Percentiles rank a stretch among this genome's conserved stretches.
Evolutionary conservation across 2,329 filamentous ascomycete genomes (phyloP).

Genomic region (Lachnellula occidentalis): DNA sequence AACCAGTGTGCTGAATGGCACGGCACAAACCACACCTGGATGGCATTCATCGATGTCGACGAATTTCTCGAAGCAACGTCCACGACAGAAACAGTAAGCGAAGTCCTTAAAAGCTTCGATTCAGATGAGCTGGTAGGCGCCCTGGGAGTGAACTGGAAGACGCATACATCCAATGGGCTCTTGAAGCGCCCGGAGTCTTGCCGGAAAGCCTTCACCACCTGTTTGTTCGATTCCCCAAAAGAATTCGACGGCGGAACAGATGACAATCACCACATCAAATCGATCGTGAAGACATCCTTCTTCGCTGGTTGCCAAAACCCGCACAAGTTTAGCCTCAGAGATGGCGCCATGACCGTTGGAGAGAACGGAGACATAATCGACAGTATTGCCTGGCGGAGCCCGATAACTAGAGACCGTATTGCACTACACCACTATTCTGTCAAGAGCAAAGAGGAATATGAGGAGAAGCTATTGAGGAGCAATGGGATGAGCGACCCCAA

Average conservation of each 20-base stretch:
- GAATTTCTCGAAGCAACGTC: conserved; percentile 23
- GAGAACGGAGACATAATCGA: conserved; percentile 24
- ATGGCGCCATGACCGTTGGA: conserved; percentile 22
- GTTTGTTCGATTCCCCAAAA: conserved; percentile 22
- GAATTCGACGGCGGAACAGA: conserved; percentile 10
- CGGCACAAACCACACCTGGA: conserved; percentile 29
- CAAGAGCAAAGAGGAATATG: conserved; percentile 31
- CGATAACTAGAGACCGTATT: conserved; percentile 29
- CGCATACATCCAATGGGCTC: conserved; percentile 28
- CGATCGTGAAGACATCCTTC: conserved; percentile 28
- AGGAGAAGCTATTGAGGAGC: conserved; percentile 23
- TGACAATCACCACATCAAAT: conserved; percentile 31
- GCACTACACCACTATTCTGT: conserved; percentile 32
- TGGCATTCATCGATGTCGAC: conserved; percentile 31
- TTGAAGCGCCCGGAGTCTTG: conserved; percentile 22
- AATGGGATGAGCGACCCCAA: conserved; percentile 26
- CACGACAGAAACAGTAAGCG: conserved; percentile 21
- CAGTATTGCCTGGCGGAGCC: conserved; percentile 21
- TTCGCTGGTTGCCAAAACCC: conserved; percentile 18
- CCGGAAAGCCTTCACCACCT: conserved; percentile 29
- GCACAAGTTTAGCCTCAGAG: conserved; percentile 22
- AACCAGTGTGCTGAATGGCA: conserved; percentile 19
- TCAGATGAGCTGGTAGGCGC: conserved; percentile 26
- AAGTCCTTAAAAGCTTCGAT: conserved; percentile 26
- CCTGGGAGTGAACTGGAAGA: conserved; percentile 31